These are phyloP conservation scores for Dipteronia dyeriana DNA, from an alignment of 345 rosid species.

Conservation along the genomic window DNA sequence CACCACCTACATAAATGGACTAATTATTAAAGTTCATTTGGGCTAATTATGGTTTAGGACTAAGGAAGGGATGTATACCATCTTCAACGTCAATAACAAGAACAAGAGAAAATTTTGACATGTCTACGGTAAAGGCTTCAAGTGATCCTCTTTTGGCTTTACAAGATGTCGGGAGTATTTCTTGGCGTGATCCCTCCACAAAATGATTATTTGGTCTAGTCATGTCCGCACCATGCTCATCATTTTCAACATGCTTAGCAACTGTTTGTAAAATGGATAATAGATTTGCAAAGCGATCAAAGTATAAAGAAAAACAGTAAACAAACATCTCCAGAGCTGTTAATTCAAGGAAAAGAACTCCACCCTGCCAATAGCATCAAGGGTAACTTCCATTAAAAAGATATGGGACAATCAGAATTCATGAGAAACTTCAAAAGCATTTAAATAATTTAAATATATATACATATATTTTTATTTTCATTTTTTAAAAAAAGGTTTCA, in stretches of 20 bases:
- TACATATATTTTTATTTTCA: no score
- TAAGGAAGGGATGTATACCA: conserved; percentile 45
- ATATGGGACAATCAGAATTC: conserved; percentile 3
- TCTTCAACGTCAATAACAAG: conserved; percentile 59
- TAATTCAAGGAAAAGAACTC: conserved; percentile 64
- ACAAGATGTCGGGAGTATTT: conserved; percentile 28
- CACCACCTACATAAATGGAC: conserved; percentile 51
- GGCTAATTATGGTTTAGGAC: conserved; percentile 18
- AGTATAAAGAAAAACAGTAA: conserved; percentile 45
- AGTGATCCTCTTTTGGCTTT: conserved; percentile 36
- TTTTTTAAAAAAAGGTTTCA: not conserved
- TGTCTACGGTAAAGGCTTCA: conserved; percentile 46
- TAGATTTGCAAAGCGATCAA: conserved; percentile 33
- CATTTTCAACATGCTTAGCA: conserved; percentile 29
- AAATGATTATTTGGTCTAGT: conserved; percentile 25
- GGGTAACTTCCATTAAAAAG: conserved; percentile 27
- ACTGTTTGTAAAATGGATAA: conserved; percentile 38
- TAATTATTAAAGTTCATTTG: conserved; percentile 22
- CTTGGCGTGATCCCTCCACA: conserved; percentile 26
- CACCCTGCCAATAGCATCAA: conserved; percentile 71
- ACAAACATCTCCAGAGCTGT: conserved; percentile 50
- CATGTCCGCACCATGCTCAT: conserved; percentile 31
- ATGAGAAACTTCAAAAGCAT: not conserved
- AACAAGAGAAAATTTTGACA: conserved; percentile 59
- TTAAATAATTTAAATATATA: no score